Evolutionary conservation across 2,329 filamentous ascomycete genomes (phyloP).

Genomic region (Pseudocercospora cruenta): DNA sequence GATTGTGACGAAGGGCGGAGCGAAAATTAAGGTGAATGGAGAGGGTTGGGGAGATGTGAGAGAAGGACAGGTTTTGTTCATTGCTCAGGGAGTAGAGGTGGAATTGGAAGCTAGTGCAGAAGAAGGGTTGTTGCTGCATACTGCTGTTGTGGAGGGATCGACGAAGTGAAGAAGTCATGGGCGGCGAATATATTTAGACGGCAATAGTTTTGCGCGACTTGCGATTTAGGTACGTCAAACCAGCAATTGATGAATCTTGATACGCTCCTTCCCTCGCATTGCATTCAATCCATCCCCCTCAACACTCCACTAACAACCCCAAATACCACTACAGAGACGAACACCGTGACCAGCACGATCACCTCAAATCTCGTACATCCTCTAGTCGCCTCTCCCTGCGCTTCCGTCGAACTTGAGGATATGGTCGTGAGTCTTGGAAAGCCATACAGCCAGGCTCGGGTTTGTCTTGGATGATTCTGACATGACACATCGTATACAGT

Average conservation of each 20-base stretch:
- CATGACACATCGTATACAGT: neutral
- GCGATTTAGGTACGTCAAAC: too few relatives aligned
- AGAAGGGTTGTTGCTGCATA: neutral
- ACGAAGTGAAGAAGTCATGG: neutral
- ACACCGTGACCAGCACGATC: neutral
- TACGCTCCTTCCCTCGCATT: too few relatives aligned
- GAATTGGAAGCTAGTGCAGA: conserved; percentile 41
- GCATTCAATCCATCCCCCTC: neutral
- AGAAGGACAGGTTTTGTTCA: conserved; percentile 68
- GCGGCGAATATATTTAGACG: too few relatives aligned
- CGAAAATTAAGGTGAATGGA: conserved; percentile 59
- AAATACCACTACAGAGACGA: conserved; percentile 2
- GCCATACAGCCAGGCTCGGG: neutral
- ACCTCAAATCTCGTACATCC: neutral
- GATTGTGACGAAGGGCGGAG: conserved; percentile 64
- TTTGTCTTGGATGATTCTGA: neutral
- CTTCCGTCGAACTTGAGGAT: neutral
- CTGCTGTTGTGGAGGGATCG: neutral
- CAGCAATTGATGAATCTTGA: too few relatives aligned
- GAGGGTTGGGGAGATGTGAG: conserved; percentile 54
- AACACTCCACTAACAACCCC: conserved; percentile 9
- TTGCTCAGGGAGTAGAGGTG: conserved; percentile 61
- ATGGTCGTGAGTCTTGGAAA: neutral
- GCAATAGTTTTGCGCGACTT: too few relatives aligned
- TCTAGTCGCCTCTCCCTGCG: neutral